phyloP scores from a whole-genome alignment of 495 filamentous ascomycete species.

The Neurospora sp. region DNA sequence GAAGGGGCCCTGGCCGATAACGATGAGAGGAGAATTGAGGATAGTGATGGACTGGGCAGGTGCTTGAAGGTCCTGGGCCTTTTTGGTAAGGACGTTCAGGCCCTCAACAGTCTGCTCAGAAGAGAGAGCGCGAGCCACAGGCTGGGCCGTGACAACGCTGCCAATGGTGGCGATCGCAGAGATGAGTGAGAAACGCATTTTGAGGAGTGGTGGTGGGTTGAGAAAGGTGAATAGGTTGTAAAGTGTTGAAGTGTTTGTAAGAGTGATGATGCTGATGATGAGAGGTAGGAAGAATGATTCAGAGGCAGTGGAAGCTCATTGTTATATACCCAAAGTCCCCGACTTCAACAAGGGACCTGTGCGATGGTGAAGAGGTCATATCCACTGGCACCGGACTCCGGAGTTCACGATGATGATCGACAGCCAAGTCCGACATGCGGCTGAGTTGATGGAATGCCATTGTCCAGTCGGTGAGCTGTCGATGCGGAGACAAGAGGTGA shows the following conservation, averaged over 20 bases:
- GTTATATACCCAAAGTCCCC: background rate
- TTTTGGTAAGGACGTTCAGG: conserved; percentile 10
- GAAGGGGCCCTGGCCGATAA: conserved; percentile 14
- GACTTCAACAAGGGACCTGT: background rate
- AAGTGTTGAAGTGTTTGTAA: background rate
- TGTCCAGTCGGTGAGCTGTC: background rate
- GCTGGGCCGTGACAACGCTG: conserved; percentile 2
- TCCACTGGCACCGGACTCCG: background rate
- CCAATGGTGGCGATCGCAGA: conserved; percentile 5
- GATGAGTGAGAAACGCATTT: conserved; percentile 18
- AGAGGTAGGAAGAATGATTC: background rate
- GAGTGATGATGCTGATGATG: background rate
- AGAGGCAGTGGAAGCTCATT: background rate
- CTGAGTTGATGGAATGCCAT: background rate
- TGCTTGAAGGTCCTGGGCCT: conserved; percentile 3
- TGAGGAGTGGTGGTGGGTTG: background rate
- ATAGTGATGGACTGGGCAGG: conserved; percentile 13
- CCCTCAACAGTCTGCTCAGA: conserved; percentile 1
- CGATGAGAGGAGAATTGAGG: conserved; percentile 12
- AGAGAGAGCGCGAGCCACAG: background rate
- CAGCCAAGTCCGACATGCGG: background rate
- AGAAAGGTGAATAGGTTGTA: background rate
- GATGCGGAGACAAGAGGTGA: background rate
- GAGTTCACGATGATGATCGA: background rate
- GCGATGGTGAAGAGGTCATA: background rate